Base-by-base conservation (phyloP, 2,329 filamentous ascomycete genomes). In the Chlorencoelia australis region DNA sequence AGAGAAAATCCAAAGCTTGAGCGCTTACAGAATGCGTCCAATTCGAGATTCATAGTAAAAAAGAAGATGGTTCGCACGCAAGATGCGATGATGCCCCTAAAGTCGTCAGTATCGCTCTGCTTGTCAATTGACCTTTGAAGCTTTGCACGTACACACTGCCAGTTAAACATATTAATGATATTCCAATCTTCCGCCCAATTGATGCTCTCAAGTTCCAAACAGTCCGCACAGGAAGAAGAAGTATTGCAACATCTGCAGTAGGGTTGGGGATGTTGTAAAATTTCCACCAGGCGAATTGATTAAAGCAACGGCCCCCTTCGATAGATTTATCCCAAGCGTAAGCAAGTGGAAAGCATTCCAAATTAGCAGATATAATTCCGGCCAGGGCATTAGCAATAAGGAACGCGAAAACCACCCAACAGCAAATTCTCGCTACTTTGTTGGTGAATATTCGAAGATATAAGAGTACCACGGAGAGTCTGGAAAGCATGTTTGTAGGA, bases 151-250 rank as follows among this genome's bases (percentile, higher is more conserved):
- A 14, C 18, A 22, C 30, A 10, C 18, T 32, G 10, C 18, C 30
- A 14, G 18, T 31, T 5, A 31, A 11, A n/a, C 29, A 31, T 18
- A 31, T 31, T 16, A 32, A 32, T n/a, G 30, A 32, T 8, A 32
- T 32, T 5, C 30, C 18, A 15, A 7, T 13, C 15, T 32, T 32
- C 11, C 30, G 11, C 5, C 6, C 11, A 1, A 4, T 32, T 15
- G 30, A 32, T 13, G 30, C 30, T 22, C 13, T 16, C 13, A 32
- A 19, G 4, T 4, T 14, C 18, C 18, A 32, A 1, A 32, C n/a
- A 9, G 30, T 32, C 2, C 30, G 30, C 15, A 32, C n/a, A 11
- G 29, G 29, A n/a, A 31, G 16, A 17, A 31, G n/a, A 5, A 31
- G 9, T 2, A 31, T 31, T 7, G 17, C 29, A 2, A n/a, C 18